Conservation (phyloP, 2,329 filamentous ascomycete genomes). For the Colletotrichum sp. region DNA sequence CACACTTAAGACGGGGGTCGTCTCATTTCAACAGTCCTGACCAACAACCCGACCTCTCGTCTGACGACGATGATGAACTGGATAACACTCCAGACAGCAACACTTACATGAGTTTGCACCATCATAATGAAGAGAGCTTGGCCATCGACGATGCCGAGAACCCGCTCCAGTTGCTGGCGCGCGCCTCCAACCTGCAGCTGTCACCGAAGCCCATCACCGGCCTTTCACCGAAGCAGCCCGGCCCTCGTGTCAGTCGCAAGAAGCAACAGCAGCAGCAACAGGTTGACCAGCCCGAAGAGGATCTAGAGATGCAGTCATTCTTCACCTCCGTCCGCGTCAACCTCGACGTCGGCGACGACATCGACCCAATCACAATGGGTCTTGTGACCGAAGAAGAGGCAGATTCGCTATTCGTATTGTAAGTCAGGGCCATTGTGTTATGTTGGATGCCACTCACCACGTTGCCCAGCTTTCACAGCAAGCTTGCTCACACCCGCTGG, state of each 20-base stretch:
- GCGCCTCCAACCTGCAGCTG: slow-evolving; percentile 73
- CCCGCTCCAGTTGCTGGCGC: slow-evolving; percentile 73
- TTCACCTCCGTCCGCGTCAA: slow-evolving; percentile 70
- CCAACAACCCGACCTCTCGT: slow-evolving; percentile 34
- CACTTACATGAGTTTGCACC: slow-evolving; percentile 26
- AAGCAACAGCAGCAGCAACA: slow-evolving; percentile 8
- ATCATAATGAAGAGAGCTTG: slow-evolving; percentile 52
- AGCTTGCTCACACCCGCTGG: slow-evolving; percentile 76
- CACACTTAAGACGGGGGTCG: slow-evolving; percentile 17
- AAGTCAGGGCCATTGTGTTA: slow-evolving; percentile 32
- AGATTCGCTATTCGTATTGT: slow-evolving; percentile 69
- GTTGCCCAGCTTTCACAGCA: slow-evolving; percentile 65
- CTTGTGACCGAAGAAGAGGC: slow-evolving; percentile 72
- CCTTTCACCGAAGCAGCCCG: slow-evolving; percentile 19
- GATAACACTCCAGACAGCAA: slow-evolving; percentile 29
- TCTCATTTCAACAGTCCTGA: slow-evolving; percentile 23
- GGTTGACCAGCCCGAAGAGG: slow-evolving; percentile 37
- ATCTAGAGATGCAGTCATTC: slow-evolving; percentile 64
- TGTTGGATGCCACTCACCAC: not conserved
- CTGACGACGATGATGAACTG: slow-evolving; percentile 36
- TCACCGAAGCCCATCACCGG: slow-evolving; percentile 41
- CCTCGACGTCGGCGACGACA: slow-evolving; percentile 66
- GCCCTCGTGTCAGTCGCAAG: slow-evolving; percentile 15
- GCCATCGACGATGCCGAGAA: slow-evolving; percentile 78
- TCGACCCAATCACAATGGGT: slow-evolving; percentile 74